A percentile compares a stretch with the other conserved stretches of the same genome.
Evolutionary conservation across 139 green algal genomes (phyloP).

Genomic region (Chlamydomonas applanata): DNA sequence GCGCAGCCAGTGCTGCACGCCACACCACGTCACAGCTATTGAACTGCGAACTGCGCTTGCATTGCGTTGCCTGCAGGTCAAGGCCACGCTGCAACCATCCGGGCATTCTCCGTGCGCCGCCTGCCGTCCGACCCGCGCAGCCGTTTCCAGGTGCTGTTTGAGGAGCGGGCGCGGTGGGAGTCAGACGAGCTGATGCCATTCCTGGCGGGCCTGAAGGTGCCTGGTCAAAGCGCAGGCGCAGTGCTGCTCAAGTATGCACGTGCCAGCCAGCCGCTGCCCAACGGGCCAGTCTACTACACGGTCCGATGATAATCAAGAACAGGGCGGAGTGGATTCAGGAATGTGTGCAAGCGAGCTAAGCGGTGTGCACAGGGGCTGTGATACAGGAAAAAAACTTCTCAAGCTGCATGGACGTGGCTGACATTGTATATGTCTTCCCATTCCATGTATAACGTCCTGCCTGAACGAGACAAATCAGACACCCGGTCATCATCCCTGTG

Average conservation of each 20-base stretch:
- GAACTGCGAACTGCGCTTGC: too few relatives aligned
- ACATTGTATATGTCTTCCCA: not conserved
- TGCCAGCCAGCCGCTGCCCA: constrained; percentile 49
- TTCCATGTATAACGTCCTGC: not conserved
- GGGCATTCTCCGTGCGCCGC: constrained; percentile 28
- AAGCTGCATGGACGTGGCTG: not conserved
- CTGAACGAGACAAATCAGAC: not conserved
- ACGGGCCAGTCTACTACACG: constrained; percentile 45
- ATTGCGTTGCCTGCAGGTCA: constrained; percentile 6
- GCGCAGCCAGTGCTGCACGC: too few relatives aligned
- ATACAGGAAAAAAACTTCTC: too few relatives aligned
- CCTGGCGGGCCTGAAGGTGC: constrained; percentile 50
- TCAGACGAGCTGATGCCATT: constrained; percentile 56
- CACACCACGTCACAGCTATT: too few relatives aligned
- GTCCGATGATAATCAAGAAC: constrained; percentile 24
- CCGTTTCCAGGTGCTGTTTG: constrained; percentile 66
- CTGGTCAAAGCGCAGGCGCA: constrained; percentile 57
- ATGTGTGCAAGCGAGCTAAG: not conserved
- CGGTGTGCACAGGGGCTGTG: too few relatives aligned
- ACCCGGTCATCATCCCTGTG: too few relatives aligned
- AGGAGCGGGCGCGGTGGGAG: constrained; percentile 44
- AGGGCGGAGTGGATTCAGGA: not conserved
- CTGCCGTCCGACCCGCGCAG: constrained; percentile 47
- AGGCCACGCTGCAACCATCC: constrained; percentile 19
- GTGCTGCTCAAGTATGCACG: constrained; percentile 64